Base-by-base conservation (phyloP, 2,329 filamentous ascomycete species). In the Byssothecium circinans region DNA sequence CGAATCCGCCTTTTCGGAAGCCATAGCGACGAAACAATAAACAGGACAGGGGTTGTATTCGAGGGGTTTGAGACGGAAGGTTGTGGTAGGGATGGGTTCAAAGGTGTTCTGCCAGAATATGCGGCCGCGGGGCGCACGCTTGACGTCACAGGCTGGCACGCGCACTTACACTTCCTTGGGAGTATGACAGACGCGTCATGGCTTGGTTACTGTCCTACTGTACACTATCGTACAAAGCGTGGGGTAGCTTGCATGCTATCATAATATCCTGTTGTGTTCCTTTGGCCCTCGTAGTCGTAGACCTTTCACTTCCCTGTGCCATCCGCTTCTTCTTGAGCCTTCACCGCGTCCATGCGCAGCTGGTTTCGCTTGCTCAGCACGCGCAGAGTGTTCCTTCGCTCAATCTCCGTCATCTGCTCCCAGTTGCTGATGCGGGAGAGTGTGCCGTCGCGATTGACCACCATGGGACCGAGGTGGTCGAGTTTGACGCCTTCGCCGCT, bases 341-440 rank as follows among this genome's bases (percentile, higher is more conserved):
- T 76, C 59, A 89, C 66, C 23, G 73, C 76, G 40, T 79, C 81
- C 54, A 86, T 64, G 12, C 87, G 74, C 61, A 78, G 56, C 73
- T 85, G 78, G 64, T 91, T 91, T 64, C 88, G 75, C 76, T 82
- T 86, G 8, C 82, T 81, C 57, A 91, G 63, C 39, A 89, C 72
- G 37, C 83, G 76, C 64, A 90, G 55, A 30, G 87, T 88, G 61
- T 83, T 87, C 64, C 81, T 71, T 65, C 76, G 78, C 75, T 91
- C 87, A 6, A 83, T 77, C 20, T 83, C 81, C 2, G 81, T 80
- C 87, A 91, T 89, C 54, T 84, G 74, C 8, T 74, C 76, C 87
- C 87, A 91, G 68, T 91, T 91, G 29, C 78, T 72, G 58, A 91
- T 87, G 27, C 87, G 79, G 47, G 83, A 84, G 57, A 90, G 69